These are phyloP conservation scores for Lithospermum erythrorhizon DNA, from an alignment of 257 asterid genomes.

Conservation along the genomic window DNA sequence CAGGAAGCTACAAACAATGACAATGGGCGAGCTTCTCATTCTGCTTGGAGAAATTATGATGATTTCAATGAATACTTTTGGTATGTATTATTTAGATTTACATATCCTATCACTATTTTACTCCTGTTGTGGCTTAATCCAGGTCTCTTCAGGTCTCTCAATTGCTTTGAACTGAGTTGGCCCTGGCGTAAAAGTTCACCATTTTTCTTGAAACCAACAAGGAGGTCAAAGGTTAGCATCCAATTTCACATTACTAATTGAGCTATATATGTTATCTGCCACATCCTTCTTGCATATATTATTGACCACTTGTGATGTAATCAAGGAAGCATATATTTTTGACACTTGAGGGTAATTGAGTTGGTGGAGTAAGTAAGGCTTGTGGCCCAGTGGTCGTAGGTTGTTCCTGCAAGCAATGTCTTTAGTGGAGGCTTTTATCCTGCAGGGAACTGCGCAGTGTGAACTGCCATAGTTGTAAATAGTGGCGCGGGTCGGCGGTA, in stretches of 20 bases:
- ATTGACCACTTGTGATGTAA: neutral
- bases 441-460: no score
- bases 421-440: no score
- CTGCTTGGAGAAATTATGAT: conserved; percentile 97
- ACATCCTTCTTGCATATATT: neutral
- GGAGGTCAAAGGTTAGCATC: conserved; percentile 62
- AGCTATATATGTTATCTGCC: neutral
- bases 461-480: no score
- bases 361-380: no score
- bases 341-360: no score
- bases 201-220: conserved; percentile 72
- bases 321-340: neutral
- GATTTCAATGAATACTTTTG: conserved; percentile 97
- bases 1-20: conserved; percentile 92
- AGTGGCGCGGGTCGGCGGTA: no score
- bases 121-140: conserved; percentile 2
- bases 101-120: neutral
- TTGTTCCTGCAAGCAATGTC: no score
- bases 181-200: conserved; percentile 74
- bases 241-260: neutral
- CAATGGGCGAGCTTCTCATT: conserved; percentile 94
- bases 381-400: no score
- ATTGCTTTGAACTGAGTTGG: conserved; percentile 94
- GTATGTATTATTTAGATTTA: conserved; percentile 25
- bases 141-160: conserved; percentile 51